phyloP scores from a whole-genome alignment of 2,329 filamentous ascomycete genomes.

The Stagonosporopsis cucurbitacearum region DNA sequence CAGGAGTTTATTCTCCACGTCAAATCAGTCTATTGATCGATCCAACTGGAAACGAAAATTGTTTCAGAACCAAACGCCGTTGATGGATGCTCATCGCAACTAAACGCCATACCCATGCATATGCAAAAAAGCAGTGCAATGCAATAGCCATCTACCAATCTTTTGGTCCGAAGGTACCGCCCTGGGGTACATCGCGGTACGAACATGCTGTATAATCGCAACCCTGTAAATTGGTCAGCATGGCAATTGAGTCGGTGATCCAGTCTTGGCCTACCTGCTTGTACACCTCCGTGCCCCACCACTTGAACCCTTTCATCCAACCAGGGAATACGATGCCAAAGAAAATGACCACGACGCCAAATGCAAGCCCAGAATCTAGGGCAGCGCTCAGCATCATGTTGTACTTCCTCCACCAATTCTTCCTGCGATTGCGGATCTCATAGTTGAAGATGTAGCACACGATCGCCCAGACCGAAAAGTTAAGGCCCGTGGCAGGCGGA shows the following conservation, averaged over 20 bases:
- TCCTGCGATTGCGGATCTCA: conserved; percentile 70
- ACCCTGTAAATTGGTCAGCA: conserved; percentile 52
- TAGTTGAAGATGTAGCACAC: conserved; percentile 88
- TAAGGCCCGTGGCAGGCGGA: conserved; percentile 80
- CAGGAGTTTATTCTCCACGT: not conserved
- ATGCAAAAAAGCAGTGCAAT: conserved; percentile 11
- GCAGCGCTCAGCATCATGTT: conserved; percentile 88
- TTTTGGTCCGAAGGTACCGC: conserved; percentile 44
- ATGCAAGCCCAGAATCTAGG: conserved; percentile 81
- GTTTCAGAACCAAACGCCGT: conserved; percentile 5
- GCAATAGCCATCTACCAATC: conserved; percentile 30
- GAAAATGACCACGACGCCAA: conserved; percentile 83
- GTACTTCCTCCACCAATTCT: conserved; percentile 88
- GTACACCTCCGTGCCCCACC: conserved; percentile 90
- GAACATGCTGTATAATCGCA: conserved; percentile 86
- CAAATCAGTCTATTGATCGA: not conserved
- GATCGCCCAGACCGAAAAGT: conserved; percentile 85
- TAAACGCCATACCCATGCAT: conserved; percentile 9
- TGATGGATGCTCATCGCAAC: conserved; percentile 8
- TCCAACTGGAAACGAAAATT: not conserved
- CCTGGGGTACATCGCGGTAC: conserved; percentile 63
- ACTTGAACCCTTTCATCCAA: conserved; percentile 73
- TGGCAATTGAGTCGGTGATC: too few species aligned
- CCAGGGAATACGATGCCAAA: conserved; percentile 87
- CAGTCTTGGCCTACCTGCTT: conserved; percentile 60